Percentiles rank a stretch among this genome's conserved stretches.
phyloP scores from a whole-genome alignment of 768 basidiomycete species.

The Xanthoconium stramineum region DNA sequence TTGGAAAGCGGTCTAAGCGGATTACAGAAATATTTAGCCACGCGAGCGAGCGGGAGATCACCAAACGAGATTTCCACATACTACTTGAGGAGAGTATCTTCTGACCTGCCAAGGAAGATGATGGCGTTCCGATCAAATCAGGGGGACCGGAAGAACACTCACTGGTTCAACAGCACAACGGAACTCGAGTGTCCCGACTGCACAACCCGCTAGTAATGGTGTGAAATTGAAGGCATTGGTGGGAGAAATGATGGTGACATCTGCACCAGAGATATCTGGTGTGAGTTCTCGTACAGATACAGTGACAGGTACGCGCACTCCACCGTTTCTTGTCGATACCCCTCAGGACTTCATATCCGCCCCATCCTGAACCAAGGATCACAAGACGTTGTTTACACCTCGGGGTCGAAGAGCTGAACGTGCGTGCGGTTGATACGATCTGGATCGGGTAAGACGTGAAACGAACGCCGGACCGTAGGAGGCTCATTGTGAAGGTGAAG shows the following conservation, averaged over 20 bases:
- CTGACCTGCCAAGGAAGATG: constrained; percentile 40
- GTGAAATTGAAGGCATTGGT: constrained; percentile 43
- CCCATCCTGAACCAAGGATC: constrained; percentile 77
- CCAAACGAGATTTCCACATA: constrained; percentile 27
- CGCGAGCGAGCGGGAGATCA: background rate
- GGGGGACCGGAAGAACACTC: constrained; percentile 22
- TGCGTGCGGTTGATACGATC: constrained; percentile 20
- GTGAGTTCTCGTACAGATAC: background rate
- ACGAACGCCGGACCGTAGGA: constrained; percentile 10
- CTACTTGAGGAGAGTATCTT: constrained; percentile 53
- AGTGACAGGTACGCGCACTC: constrained; percentile 40
- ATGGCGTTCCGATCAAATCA: constrained; percentile 1
- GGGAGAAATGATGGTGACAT: constrained; percentile 65
- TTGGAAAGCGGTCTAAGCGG: constrained; percentile 55
- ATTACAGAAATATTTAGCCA: background rate
- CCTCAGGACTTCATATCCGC: constrained; percentile 67
- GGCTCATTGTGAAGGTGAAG: constrained; percentile 10
- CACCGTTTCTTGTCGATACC: constrained; percentile 69
- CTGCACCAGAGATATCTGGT: constrained; percentile 31
- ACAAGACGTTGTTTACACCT: constrained; percentile 46
- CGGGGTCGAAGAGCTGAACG: constrained; percentile 38
- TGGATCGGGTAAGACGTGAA: background rate
- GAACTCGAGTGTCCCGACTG: constrained; percentile 84
- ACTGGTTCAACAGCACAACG: constrained; percentile 80
- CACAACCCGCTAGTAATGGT: constrained; percentile 51